Evolutionary conservation across 139 green algal species (phyloP), one percentile per base, ranked within the genome.

Genomic region (Desmodesmus armatus): DNA sequence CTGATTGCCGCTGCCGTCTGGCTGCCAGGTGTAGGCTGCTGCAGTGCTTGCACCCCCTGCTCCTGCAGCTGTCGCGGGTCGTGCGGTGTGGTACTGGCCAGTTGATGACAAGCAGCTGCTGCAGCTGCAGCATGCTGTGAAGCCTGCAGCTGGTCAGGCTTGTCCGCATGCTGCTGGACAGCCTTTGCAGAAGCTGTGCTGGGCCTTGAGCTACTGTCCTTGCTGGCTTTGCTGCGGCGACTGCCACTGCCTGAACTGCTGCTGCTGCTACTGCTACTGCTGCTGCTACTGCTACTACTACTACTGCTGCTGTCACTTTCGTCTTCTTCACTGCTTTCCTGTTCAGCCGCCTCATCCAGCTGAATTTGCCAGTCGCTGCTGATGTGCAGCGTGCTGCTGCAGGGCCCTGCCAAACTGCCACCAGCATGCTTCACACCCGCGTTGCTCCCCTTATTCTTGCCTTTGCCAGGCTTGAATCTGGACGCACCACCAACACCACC

Each of bases 341-440:
- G n/a, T 23, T 3, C 35, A 31, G 66, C 17, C 44, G 66, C 33
- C 35, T 39, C 69, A 37, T 31, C 69, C 53, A 39, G 2, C 25
- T 65, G 25, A 4, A 79, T 79, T 29, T 33, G n/a, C 72, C 72
- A 79, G 72, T 79, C 72, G 2, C 72, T 65, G 72, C n/a, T 66
- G 72, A 79, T 25, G 11, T 63, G 43, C n/a, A 79, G 29, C n/a
- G 44, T 79, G 27, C 15, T 2, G 0, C 66, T 74, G 66, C 60
- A 39, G 60, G 3, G 60, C 60, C 15, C 21, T 58, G 47, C 47
- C 13, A 13, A 58, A 35, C 35, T 7, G 15, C 66, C 44, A 13
- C n/a, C n/a, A n/a, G n/a, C 29, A 40, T 7, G 31, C 6, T 3
- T 27, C 31, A 27, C 31, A 44, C 6, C 35, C 27, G 35, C 58